Evolutionary conservation across 2,329 filamentous ascomycete species (phyloP).

Genomic region (Ophidiomyces ophidiicola): DNA sequence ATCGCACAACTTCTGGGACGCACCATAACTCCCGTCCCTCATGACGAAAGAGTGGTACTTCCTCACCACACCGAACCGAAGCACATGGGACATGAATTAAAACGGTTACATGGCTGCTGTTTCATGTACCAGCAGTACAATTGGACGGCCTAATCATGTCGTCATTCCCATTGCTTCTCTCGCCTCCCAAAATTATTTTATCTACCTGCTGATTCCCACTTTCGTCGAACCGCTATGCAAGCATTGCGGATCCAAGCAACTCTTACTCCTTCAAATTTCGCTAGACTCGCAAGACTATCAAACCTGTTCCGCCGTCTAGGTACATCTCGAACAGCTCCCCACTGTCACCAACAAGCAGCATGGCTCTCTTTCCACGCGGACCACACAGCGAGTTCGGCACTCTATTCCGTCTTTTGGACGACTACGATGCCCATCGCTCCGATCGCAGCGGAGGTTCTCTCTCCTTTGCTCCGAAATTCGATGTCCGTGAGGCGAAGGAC

Average conservation of each 20-base stretch:
- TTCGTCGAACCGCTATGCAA: neutral
- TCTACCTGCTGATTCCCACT: too few species aligned
- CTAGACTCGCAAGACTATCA: neutral
- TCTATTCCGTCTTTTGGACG: conserved; percentile 38
- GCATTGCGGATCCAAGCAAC: conserved; percentile 1
- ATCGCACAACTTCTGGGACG: neutral
- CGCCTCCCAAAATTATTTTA: too few species aligned
- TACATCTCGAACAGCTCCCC: conserved; percentile 1
- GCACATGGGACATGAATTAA: too few species aligned
- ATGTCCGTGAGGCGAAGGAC: conserved; percentile 35
- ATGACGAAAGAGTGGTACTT: neutral
- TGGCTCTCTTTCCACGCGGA: conserved; percentile 14
- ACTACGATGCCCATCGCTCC: conserved; percentile 30
- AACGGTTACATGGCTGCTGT: neutral
- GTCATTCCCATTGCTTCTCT: neutral
- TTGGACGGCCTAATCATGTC: neutral
- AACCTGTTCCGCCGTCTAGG: neutral
- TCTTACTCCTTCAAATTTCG: neutral
- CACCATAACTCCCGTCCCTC: neutral
- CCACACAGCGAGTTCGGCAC: conserved; percentile 30
- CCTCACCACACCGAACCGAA: too few species aligned
- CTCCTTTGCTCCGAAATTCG: conserved; percentile 35
- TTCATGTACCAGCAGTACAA: neutral
- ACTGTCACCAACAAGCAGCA: conserved; percentile 1
- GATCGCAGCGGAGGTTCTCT: conserved; percentile 10